phyloP scores from a whole-genome alignment of 2,329 filamentous ascomycete species.

The Gliomastix tumulicola region DNA sequence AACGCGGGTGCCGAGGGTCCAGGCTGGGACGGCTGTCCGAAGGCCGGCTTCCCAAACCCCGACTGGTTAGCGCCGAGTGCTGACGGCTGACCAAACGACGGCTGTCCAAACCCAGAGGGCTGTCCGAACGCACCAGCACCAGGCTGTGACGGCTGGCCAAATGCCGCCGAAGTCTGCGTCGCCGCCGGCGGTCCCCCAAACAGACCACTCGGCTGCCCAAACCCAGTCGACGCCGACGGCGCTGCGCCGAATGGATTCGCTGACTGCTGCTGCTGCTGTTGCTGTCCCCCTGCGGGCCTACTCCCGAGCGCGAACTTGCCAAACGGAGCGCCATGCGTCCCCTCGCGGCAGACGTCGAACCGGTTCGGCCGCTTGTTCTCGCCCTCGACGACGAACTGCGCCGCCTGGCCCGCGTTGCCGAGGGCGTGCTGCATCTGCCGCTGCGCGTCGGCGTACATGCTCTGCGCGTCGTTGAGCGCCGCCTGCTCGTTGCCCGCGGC shows the following conservation, averaged over 20 bases:
- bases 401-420: conserved; percentile 63
- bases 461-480: conserved; percentile 53
- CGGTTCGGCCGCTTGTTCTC: conserved; percentile 71
- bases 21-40: conserved; percentile 32
- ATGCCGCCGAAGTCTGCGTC: too few relatives aligned
- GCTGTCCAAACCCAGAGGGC: conserved; percentile 24
- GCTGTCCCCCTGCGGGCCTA: conserved; percentile 8
- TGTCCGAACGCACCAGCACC: conserved; percentile 32
- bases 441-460: conserved; percentile 56
- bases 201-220: too few relatives aligned
- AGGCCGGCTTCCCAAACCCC: too few relatives aligned
- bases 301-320: conserved; percentile 36
- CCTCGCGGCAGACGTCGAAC: conserved; percentile 51
- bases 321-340: conserved; percentile 32
- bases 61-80: too few relatives aligned
- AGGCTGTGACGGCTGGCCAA: too few relatives aligned
- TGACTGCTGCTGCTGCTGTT: conserved; percentile 2
- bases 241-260: conserved; percentile 9
- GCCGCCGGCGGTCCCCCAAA: too few relatives aligned
- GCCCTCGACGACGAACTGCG: conserved; percentile 59
- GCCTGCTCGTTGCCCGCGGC: conserved; percentile 52
- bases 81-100: conserved; percentile 26
- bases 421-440: conserved; percentile 68
- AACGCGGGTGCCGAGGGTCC: conserved; percentile 20
- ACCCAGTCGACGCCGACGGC: too few relatives aligned